Conservation (phyloP, 139 green algal species). For the Haematococcus sp. region DNA sequence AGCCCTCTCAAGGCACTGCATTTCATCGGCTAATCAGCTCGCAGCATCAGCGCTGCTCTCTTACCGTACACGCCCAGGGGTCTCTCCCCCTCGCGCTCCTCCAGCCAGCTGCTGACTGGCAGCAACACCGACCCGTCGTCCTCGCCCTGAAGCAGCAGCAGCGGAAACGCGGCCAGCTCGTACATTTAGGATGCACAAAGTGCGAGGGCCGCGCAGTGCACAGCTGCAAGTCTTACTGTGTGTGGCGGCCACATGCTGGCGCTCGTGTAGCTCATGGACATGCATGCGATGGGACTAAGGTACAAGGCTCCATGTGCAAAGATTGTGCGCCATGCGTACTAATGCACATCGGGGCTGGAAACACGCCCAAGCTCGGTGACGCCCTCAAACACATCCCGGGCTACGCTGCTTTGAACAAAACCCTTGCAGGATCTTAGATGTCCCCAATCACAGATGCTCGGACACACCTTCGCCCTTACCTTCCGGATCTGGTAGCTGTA, state of each 20-base stretch:
- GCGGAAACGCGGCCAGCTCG: too few relatives aligned
- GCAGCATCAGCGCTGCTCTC: constrained; percentile 39
- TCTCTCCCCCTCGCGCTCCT: constrained; percentile 58
- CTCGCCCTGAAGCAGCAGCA: constrained; percentile 48
- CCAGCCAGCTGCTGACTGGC: constrained; percentile 57
- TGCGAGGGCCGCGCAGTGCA: background rate
- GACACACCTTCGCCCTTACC: constrained; percentile 21
- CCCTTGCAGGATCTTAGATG: too few relatives aligned
- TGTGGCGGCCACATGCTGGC: too few relatives aligned
- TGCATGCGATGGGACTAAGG: background rate
- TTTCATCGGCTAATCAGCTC: background rate
- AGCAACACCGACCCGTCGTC: constrained; percentile 77
- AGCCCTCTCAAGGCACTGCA: background rate
- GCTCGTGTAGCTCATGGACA: too few relatives aligned
- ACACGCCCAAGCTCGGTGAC: too few relatives aligned
- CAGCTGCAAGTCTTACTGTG: background rate
- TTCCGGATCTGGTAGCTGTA: constrained; percentile 41
- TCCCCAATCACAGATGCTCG: too few relatives aligned
- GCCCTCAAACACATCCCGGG: too few relatives aligned
- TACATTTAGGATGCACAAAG: background rate
- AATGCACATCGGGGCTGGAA: too few relatives aligned
- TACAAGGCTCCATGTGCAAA: background rate
- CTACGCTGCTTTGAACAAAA: too few relatives aligned
- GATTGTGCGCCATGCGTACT: background rate
- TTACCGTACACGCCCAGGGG: constrained; percentile 84